Base-by-base conservation (phyloP, 2,329 filamentous ascomycete species). In the Xylariales sp. region DNA sequence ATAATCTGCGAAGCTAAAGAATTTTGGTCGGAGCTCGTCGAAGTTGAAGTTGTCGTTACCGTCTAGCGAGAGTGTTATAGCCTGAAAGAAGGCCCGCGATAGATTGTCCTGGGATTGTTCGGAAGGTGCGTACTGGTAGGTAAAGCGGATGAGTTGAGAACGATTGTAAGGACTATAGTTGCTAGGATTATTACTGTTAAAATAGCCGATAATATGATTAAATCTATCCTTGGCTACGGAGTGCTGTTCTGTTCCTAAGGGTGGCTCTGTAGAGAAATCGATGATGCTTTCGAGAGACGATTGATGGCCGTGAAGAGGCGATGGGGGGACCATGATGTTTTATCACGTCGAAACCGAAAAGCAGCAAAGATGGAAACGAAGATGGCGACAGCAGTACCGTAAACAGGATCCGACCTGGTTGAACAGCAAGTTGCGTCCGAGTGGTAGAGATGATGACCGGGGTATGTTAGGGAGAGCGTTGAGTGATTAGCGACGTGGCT, bases 1-100 rank as follows among this genome's bases (percentile, higher is more conserved):
- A 61, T 74, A 72, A 14, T 76, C 73, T n/a, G 72, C 74, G 65
- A 77, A 77, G 48, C 41, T 64, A 53, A 64, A 67, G 39, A 76
- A 71, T 46, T 43, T 55, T 9, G 63, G 50, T 59, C 62, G 66
- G 6, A 74, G 36, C 18, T 67, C 65, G 6, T 73, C 63, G 34
- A 72, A 65, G 45, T 72, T 56, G 32, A 68, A 54, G 39, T 62
- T 53, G 16, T 70, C 64, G 62, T 68, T 32, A 14, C 67, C 59
- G 46, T 62, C 62, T 70, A 12, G 46, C 41, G 49, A 76, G 59
- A 41, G 57, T 59, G 14, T 43, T 28, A 77, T 39, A 4, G 72
- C 61, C 36, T 32, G n/a, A 56, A 77, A 75, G 55, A 78, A 77
- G 23, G 72, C 71, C 23, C 68, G 71, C 8, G 77, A 57, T 32